phyloP scores from a whole-genome alignment of 495 filamentous ascomycete species.

The Lindgomyces ingoldianus region DNA sequence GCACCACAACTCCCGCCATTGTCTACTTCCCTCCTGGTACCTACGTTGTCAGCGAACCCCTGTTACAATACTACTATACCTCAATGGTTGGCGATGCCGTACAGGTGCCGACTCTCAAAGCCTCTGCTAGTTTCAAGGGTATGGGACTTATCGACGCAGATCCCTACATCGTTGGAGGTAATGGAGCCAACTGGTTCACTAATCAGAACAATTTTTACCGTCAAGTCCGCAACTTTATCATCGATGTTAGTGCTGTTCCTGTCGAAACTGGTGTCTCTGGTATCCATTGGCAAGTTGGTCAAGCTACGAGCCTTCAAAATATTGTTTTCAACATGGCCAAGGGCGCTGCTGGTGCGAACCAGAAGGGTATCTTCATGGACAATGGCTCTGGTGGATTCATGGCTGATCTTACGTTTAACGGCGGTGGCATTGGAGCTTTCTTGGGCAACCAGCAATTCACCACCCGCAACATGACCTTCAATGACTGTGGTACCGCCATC shows the following conservation, averaged over 20 bases:
- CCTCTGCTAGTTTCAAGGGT: constrained; percentile 67
- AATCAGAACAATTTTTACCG: constrained; percentile 99
- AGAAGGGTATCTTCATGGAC: constrained; percentile 71
- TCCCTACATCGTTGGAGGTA: constrained; percentile 62
- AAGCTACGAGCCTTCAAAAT: constrained; percentile 75
- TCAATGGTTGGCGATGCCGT: constrained; percentile 67
- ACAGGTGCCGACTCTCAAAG: constrained; percentile 75
- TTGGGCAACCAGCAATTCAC: constrained; percentile 60
- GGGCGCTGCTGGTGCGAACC: constrained; percentile 37
- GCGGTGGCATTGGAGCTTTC: constrained; percentile 51
- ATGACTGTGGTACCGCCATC: constrained; percentile 52
- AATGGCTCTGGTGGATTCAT: constrained; percentile 70
- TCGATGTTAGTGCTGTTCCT: constrained; percentile 78
- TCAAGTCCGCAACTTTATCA: constrained; percentile 88
- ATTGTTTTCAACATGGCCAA: constrained; percentile 54
- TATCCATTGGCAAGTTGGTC: constrained; percentile 98
- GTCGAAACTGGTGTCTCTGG: constrained; percentile 56
- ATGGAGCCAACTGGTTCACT: constrained; percentile 72
- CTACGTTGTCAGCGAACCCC: constrained; percentile 59
- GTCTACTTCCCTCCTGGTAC: constrained; percentile 64
- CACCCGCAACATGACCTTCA: constrained; percentile 53
- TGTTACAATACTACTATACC: constrained; percentile 67
- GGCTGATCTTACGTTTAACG: constrained; percentile 51
- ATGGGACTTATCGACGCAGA: constrained; percentile 91
- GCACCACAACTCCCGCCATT: constrained; percentile 50